Conservation (phyloP, 2,329 filamentous ascomycete genomes). For the Cercospora nicotianae region DNA sequence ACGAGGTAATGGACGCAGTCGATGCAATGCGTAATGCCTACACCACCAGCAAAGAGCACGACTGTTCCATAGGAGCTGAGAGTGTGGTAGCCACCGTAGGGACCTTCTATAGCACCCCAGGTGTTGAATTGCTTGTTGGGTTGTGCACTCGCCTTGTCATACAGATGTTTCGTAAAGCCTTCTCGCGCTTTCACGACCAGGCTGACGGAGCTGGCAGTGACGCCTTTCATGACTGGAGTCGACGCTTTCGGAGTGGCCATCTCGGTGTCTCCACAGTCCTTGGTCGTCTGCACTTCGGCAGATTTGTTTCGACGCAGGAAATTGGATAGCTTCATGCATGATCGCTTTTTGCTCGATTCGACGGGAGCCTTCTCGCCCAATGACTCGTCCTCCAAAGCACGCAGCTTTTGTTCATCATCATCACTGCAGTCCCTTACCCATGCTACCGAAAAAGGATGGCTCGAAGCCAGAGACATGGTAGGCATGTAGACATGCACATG, state of each 20-base stretch:
- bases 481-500: slow-evolving; percentile 64
- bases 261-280: background rate
- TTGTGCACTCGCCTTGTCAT: slow-evolving; percentile 40
- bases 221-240: background rate
- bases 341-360: background rate
- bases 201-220: slow-evolving; percentile 51
- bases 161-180: background rate
- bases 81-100: background rate
- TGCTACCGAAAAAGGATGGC: slow-evolving; percentile 53
- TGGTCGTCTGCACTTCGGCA: background rate
- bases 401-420: background rate
- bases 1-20: background rate
- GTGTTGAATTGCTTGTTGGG: background rate
- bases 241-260: background rate
- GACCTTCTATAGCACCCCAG: background rate
- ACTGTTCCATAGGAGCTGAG: background rate
- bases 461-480: slow-evolving; percentile 43
- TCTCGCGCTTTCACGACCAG: background rate
- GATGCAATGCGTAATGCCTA: background rate
- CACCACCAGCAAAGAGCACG: background rate
- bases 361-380: background rate
- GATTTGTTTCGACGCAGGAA: background rate
- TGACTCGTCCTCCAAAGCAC: background rate
- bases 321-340: background rate
- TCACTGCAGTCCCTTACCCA: slow-evolving; percentile 42